Evolutionary conservation across 2,329 filamentous ascomycete genomes (phyloP).

Genomic region (Aspergillus aculeatus): DNA sequence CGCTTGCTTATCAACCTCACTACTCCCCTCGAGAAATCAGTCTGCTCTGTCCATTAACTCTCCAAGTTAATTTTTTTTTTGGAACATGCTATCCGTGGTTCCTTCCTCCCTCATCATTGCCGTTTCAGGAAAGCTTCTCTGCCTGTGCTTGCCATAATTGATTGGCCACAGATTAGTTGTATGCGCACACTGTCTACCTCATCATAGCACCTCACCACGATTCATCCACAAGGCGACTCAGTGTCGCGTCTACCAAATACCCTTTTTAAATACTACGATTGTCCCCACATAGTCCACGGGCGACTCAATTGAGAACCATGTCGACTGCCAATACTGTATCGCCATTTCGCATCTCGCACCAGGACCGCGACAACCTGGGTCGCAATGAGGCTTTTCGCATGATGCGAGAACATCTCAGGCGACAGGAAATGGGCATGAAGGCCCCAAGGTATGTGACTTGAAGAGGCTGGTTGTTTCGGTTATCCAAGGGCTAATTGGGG

Average conservation of each 20-base stretch:
- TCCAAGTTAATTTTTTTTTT: conserved; percentile 9
- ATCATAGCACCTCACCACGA: conserved; percentile 16
- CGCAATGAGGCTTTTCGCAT: conserved; percentile 36
- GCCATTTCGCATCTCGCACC: conserved; percentile 35
- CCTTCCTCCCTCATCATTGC: conserved; percentile 10
- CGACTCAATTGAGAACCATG: conserved; percentile 13
- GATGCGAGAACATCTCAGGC: conserved; percentile 35
- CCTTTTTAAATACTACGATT: background rate
- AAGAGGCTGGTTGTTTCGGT: background rate
- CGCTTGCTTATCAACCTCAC: background rate
- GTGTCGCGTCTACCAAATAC: background rate
- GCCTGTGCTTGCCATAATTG: conserved; percentile 9
- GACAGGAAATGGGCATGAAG: conserved; percentile 37
- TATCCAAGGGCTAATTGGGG: conserved; percentile 9
- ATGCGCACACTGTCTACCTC: background rate
- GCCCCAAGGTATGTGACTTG: conserved; percentile 30
- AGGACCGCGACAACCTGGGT: conserved; percentile 32
- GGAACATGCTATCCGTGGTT: conserved; percentile 26
- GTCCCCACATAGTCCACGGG: background rate
- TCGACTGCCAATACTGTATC: conserved; percentile 15
- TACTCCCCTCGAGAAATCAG: background rate
- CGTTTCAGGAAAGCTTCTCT: conserved; percentile 13
- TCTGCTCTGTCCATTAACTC: background rate
- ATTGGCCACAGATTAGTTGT: conserved; percentile 12
- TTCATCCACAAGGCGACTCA: background rate